phyloP scores from a whole-genome alignment of 164 flowering plant genomes.

The Cinnamomum chago region DNA sequence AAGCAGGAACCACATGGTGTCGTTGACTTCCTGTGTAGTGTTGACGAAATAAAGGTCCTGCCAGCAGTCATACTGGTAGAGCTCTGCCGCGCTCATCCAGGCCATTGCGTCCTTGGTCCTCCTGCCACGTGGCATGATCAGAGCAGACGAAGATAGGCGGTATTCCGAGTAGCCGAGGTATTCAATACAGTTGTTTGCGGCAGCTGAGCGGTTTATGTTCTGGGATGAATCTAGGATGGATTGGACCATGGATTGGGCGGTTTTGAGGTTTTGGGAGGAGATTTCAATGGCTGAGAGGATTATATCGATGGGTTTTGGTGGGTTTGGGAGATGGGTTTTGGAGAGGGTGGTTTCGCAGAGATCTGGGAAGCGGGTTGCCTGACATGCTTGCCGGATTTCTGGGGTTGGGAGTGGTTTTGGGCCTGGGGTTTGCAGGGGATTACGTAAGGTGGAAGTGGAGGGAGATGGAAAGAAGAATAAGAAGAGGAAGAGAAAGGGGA shows the following conservation, averaged over 20 bases:
- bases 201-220: slow-evolving; percentile 47
- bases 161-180: slow-evolving; percentile 32
- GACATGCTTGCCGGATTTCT: slow-evolving; percentile 50
- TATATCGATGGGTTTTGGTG: slow-evolving; percentile 36
- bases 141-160: slow-evolving; percentile 28
- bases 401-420: background rate
- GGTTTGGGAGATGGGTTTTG: slow-evolving; percentile 23
- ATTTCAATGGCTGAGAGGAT: slow-evolving; percentile 40
- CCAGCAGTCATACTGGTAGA: slow-evolving; percentile 71
- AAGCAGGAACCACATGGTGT: slow-evolving; percentile 58
- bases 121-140: slow-evolving; percentile 30
- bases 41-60: slow-evolving; percentile 63
- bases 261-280: slow-evolving; percentile 43
- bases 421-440: background rate
- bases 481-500: slow-evolving; percentile 26
- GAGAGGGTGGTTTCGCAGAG: slow-evolving; percentile 40
- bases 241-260: slow-evolving; percentile 45
- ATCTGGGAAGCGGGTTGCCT: slow-evolving; percentile 58
- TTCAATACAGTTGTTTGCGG: slow-evolving; percentile 59
- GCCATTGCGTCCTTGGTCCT: slow-evolving; percentile 62
- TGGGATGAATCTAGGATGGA: slow-evolving; percentile 38
- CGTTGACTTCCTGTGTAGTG: slow-evolving; percentile 39
- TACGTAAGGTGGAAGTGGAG: background rate
- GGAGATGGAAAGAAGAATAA: background rate
- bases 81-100: slow-evolving; percentile 65